Evolutionary conservation across 768 basidiomycete genomes (phyloP).

Genomic region (Boletellus sp.): DNA sequence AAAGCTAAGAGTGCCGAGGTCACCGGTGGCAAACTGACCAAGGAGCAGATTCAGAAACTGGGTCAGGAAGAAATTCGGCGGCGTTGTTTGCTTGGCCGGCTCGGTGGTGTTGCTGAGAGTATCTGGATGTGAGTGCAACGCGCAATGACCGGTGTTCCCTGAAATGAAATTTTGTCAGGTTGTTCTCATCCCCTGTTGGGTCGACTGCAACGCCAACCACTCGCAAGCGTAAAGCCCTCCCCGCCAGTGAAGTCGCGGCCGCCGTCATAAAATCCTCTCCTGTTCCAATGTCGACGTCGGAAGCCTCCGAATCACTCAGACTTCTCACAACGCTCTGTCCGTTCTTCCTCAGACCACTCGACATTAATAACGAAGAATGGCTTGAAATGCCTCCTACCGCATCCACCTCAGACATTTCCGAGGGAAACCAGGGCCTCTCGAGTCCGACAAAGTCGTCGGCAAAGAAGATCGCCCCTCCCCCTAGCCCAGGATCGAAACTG

Average conservation of each 20-base stretch:
- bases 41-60: conserved; percentile 65
- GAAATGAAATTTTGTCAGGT: conserved; percentile 32
- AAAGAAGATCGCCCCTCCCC: conserved; percentile 25
- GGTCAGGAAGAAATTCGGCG: conserved; percentile 76
- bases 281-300: conserved; percentile 72
- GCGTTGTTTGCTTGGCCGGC: conserved; percentile 71
- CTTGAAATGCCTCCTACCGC: conserved; percentile 43
- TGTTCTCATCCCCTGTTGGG: conserved; percentile 65
- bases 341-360: conserved; percentile 69
- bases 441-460: conserved; percentile 38
- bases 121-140: conserved; percentile 68
- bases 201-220: conserved; percentile 49
- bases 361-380: conserved; percentile 55
- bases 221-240: conserved; percentile 71
- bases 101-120: conserved; percentile 80
- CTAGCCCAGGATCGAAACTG: conserved; percentile 39
- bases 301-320: conserved; percentile 70
- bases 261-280: conserved; percentile 79
- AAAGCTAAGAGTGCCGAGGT: conserved; percentile 45
- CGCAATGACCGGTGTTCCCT: neutral
- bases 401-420: conserved; percentile 15
- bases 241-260: conserved; percentile 58
- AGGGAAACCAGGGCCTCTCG: conserved; percentile 11
- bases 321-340: conserved; percentile 70
- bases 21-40: conserved; percentile 47